A percentile compares a stretch with the other conserved stretches of the same genome.
Conservation (phyloP, 768 basidiomycete species). For the Termitomyces sp. region DNA sequence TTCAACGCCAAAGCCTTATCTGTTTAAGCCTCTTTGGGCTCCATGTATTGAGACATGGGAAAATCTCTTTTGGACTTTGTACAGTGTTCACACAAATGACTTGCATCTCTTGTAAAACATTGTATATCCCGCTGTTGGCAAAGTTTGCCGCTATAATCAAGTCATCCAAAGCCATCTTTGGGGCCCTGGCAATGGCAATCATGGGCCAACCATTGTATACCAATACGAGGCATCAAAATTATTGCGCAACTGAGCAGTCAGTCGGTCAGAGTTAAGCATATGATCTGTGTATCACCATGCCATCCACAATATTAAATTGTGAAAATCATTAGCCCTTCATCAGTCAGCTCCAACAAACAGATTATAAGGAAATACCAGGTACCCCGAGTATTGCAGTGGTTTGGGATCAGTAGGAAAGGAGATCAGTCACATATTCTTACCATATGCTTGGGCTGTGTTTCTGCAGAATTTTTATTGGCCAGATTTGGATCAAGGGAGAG, state of each 20-base stretch:
- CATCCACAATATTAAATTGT: not conserved
- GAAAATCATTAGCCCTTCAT: not conserved
- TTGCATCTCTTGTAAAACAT: not conserved
- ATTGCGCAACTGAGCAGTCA: not conserved
- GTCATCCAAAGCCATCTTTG: not conserved
- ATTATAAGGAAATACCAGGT: too few relatives aligned
- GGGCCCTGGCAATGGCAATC: not conserved
- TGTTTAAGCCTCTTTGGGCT: too few relatives aligned
- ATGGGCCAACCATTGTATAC: not conserved
- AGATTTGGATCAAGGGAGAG: too few relatives aligned
- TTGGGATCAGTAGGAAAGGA: too few relatives aligned
- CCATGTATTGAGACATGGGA: not conserved
- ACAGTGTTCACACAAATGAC: not conserved
- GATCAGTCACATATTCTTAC: too few relatives aligned
- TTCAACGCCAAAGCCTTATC: not conserved
- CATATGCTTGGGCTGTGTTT: too few relatives aligned
- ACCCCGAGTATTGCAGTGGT: too few relatives aligned
- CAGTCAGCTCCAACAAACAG: too few relatives aligned
- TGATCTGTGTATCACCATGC: not conserved
- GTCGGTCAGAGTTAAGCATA: rapidly evolving
- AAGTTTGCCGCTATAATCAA: not conserved
- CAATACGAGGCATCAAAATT: not conserved
- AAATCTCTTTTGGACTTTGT: not conserved
- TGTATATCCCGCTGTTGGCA: not conserved
- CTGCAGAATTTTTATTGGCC: too few relatives aligned